These are phyloP conservation scores for Rhynchosporium graminicola DNA, from an alignment of 2,329 filamentous ascomycete species.

Conservation along the genomic window DNA sequence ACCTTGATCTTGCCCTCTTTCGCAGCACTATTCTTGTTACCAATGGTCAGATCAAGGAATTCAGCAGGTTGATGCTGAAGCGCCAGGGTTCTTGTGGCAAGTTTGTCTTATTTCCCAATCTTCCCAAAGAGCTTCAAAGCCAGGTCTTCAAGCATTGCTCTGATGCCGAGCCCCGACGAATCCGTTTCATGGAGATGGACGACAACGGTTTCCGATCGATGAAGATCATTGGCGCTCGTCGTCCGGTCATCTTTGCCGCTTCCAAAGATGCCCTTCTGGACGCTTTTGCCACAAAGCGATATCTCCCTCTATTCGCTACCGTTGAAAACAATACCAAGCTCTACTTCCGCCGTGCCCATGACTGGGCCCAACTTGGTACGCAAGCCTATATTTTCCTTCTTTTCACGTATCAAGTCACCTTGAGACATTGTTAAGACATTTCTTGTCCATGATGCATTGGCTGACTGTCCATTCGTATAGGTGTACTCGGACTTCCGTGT, in stretches of 20 bases:
- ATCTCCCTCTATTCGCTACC: not conserved
- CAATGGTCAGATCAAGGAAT: conserved; percentile 3
- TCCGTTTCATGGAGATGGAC: conserved; percentile 8
- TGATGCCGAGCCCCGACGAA: not conserved
- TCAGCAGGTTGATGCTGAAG: conserved; percentile 8
- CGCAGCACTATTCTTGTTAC: conserved; percentile 2
- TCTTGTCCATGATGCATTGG: too few relatives aligned
- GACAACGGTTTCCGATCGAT: not conserved
- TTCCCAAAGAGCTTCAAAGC: conserved; percentile 21
- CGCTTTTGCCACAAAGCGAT: conserved; percentile 1
- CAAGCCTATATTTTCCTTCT: too few relatives aligned
- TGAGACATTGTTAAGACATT: too few relatives aligned
- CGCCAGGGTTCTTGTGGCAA: not conserved
- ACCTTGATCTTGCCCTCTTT: not conserved
- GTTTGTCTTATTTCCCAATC: conserved; percentile 17
- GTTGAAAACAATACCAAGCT: not conserved
- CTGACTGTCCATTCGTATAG: too few relatives aligned
- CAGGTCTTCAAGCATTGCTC: conserved; percentile 17
- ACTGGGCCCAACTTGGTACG: not conserved
- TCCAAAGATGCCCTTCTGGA: conserved; percentile 1
- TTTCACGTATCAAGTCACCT: too few relatives aligned
- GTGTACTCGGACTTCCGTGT: too few relatives aligned
- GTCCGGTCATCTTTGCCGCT: conserved; percentile 3
- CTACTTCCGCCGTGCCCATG: not conserved
- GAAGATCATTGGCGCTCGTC: not conserved